phyloP scores from a whole-genome alignment of 2,329 filamentous ascomycete genomes.

The Cylindrodendrum hubeiense region DNA sequence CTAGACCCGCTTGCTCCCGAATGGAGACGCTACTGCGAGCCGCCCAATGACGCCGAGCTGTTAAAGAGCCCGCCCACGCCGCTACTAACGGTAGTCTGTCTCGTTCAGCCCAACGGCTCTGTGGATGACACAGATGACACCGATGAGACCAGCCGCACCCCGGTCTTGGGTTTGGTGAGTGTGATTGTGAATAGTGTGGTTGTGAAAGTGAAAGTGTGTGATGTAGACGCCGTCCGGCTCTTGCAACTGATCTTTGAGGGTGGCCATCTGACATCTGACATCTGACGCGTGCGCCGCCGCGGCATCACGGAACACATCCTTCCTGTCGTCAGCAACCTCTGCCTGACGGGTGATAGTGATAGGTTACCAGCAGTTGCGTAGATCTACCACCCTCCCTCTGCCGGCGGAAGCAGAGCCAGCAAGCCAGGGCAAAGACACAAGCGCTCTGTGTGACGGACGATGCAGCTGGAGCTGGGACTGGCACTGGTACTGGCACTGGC shows the following conservation, averaged over 20 bases:
- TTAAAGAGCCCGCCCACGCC: slow-evolving; percentile 14
- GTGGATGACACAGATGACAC: slow-evolving; percentile 8
- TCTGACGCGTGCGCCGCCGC: background rate
- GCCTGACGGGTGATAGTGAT: slow-evolving; percentile 5
- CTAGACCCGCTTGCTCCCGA: slow-evolving; percentile 21
- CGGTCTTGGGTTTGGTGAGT: background rate
- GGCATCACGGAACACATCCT: background rate
- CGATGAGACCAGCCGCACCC: slow-evolving; percentile 4
- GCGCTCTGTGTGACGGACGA: slow-evolving; percentile 23
- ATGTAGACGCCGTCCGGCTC: background rate
- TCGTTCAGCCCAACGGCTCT: slow-evolving; percentile 26
- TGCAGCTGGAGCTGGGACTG: slow-evolving; percentile 22
- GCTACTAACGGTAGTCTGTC: slow-evolving; percentile 22
- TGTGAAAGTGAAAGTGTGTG: background rate
- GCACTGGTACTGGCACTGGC: slow-evolving; percentile 21
- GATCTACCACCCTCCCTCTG: slow-evolving; percentile 9
- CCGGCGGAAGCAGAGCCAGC: slow-evolving; percentile 12
- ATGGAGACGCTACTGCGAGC: slow-evolving; percentile 12
- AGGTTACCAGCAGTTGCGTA: background rate
- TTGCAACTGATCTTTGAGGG: background rate
- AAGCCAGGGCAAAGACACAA: slow-evolving; percentile 21
- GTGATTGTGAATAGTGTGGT: background rate
- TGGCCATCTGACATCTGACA: slow-evolving; percentile 5
- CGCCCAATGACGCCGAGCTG: slow-evolving; percentile 7
- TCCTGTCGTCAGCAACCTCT: background rate